Conservation (phyloP, 2,329 filamentous ascomycete species). For the Fusarium sarcochroum region DNA sequence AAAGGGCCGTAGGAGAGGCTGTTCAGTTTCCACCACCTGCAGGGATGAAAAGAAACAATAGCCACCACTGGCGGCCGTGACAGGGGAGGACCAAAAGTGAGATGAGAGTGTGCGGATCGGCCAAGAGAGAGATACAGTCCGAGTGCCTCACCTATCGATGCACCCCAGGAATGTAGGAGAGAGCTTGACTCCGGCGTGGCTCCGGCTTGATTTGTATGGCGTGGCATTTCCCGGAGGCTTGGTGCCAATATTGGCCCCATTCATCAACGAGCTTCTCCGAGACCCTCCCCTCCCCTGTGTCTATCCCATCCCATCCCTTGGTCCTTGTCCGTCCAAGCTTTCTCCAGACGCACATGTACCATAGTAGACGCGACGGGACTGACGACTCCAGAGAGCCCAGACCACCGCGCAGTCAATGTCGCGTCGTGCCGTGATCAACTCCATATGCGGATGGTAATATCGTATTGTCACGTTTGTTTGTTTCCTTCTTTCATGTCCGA, state of each 20-base stretch:
- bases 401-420: conserved; percentile 35
- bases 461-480: conserved; percentile 17
- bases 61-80: conserved; percentile 23
- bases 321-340: conserved; percentile 34
- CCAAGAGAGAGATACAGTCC: conserved; percentile 11
- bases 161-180: conserved; percentile 35
- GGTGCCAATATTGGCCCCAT: conserved; percentile 18
- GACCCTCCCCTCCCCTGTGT: conserved; percentile 29
- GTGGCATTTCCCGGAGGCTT: conserved; percentile 31
- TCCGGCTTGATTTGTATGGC: conserved; percentile 23
- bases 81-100: conserved; percentile 21
- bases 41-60: conserved; percentile 33
- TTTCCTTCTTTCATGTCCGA: conserved; percentile 24
- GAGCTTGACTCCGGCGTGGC: conserved; percentile 32
- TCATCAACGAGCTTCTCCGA: conserved; percentile 1
- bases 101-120: conserved; percentile 28
- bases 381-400: conserved; percentile 27
- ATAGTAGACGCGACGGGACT: conserved; percentile 17
- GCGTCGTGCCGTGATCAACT: conserved; percentile 40
- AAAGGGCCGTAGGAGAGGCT: conserved; percentile 13
- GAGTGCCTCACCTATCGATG: conserved; percentile 32
- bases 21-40: conserved; percentile 33
- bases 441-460: conserved; percentile 5
- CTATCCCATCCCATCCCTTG: conserved; percentile 30
- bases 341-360: conserved; percentile 28